These are phyloP conservation scores for Juglanconis juglandina DNA, from an alignment of 2,329 filamentous ascomycete species.

Conservation along the genomic window DNA sequence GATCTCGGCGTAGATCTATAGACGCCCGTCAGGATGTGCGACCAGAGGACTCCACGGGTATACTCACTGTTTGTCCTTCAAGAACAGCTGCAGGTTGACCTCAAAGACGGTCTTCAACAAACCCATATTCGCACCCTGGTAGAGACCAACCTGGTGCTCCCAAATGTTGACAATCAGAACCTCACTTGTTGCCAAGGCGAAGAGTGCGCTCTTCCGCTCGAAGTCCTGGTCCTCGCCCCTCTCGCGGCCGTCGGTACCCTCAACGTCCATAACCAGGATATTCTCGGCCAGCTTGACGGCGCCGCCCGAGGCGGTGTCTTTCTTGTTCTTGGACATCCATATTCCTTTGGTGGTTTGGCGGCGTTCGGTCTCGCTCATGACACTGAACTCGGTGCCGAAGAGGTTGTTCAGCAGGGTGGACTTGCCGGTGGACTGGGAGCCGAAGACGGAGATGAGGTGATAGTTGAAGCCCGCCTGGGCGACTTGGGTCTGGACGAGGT, in stretches of 20 bases:
- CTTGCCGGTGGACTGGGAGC: conserved; percentile 97
- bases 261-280: conserved; percentile 98
- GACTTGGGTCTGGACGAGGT: conserved; percentile 75
- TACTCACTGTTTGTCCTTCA: conserved; percentile 87
- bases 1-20: conserved; percentile 78
- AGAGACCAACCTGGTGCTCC: conserved; percentile 97
- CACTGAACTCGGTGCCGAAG: conserved; percentile 92
- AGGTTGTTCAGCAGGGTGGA: conserved; percentile 94
- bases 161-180: conserved; percentile 98
- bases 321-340: conserved; percentile 98
- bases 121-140: conserved; percentile 98
- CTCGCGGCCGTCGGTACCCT: conserved; percentile 94
- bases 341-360: conserved; percentile 98
- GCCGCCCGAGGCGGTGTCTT: conserved; percentile 40
- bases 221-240: conserved; percentile 98
- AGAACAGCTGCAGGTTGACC: conserved; percentile 93
- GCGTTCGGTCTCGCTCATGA: conserved; percentile 93
- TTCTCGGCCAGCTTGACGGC: conserved; percentile 82
- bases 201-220: conserved; percentile 95
- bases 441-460: conserved; percentile 97
- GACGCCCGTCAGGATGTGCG: neutral
- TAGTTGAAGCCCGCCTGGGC: conserved; percentile 96
- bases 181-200: conserved; percentile 95
- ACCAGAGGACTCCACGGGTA: neutral
- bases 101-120: conserved; percentile 98